A percentile compares a stretch with the other conserved stretches of the same genome.
Conservation (phyloP, 1,139 yeast genomes). For the Protomyces gravidus region DNA sequence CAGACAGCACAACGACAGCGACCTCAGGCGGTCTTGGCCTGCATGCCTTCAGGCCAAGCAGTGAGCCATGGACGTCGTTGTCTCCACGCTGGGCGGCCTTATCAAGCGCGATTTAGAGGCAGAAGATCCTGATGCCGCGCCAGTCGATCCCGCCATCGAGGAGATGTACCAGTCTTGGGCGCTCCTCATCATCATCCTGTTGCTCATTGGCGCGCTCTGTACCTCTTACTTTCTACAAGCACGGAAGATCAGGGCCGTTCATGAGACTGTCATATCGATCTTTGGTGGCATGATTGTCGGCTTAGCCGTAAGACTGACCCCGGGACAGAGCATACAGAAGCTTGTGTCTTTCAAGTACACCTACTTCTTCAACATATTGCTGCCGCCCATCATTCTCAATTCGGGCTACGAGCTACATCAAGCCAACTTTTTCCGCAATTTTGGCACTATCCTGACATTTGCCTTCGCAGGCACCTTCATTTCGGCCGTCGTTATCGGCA, state of each 20-base stretch:
- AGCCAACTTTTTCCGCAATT: constrained; percentile 85
- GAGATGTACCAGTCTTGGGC: constrained; percentile 98
- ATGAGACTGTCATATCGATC: constrained; percentile 92
- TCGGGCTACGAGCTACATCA: constrained; percentile 96
- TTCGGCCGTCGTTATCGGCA: constrained; percentile 76
- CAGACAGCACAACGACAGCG: too few relatives aligned
- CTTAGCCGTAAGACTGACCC: constrained; percentile 75
- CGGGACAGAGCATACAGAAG: constrained; percentile 96
- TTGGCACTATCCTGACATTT: constrained; percentile 85
- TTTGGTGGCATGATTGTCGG: constrained; percentile 98
- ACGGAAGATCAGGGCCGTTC: constrained; percentile 85
- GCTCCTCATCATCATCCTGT: constrained; percentile 71
- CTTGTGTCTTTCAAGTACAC: constrained; percentile 93
- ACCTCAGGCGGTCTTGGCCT: too few relatives aligned
- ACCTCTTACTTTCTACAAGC: constrained; percentile 90
- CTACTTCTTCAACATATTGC: constrained; percentile 84
- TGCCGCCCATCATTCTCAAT: constrained; percentile 94
- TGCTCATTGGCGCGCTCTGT: constrained; percentile 87
- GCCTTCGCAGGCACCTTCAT: constrained; percentile 97
- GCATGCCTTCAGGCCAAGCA: too few relatives aligned
- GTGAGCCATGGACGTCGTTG: neutral
- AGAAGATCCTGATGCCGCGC: constrained; percentile 35
- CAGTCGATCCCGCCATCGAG: constrained; percentile 83
- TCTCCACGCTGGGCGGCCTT: neutral
- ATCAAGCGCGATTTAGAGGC: constrained; percentile 26